Percentiles rank a stretch among this genome's conserved stretches.
phyloP scores from a whole-genome alignment of 305 asterid species.

The Fraxinus latifolia region DNA sequence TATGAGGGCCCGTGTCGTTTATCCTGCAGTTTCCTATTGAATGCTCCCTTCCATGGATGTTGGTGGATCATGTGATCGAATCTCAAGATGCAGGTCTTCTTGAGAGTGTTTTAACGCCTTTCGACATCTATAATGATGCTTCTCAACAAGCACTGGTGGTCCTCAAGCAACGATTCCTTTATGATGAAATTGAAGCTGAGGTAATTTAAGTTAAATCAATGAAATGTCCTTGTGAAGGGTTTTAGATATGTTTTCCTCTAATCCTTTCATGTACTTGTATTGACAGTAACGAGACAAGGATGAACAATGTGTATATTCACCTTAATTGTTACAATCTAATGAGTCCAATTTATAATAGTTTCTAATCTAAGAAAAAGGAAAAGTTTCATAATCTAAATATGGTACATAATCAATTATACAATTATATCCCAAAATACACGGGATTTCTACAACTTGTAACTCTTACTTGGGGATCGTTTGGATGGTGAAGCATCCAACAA shows the following conservation, averaged over 20 bases:
- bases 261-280: slow-evolving; percentile 1
- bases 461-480: not conserved
- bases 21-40: slow-evolving; percentile 87
- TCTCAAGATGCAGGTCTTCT: slow-evolving; percentile 79
- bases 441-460: not conserved
- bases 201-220: slow-evolving; percentile 39
- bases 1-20: slow-evolving; percentile 13
- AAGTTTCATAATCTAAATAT: too few relatives aligned
- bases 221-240: not conserved
- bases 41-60: slow-evolving; percentile 99
- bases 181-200: slow-evolving; percentile 99
- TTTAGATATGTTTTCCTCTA: slow-evolving; percentile 3
- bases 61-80: slow-evolving; percentile 89
- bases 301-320: too few relatives aligned
- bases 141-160: slow-evolving; percentile 90
- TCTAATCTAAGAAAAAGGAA: too few relatives aligned
- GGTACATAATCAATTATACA: too few relatives aligned
- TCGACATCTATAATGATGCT: slow-evolving; percentile 96
- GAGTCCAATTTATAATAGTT: too few relatives aligned
- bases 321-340: too few relatives aligned
- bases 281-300: too few relatives aligned
- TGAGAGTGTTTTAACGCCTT: slow-evolving; percentile 87
- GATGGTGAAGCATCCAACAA: slow-evolving; percentile 15
- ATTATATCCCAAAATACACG: too few relatives aligned
- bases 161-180: slow-evolving; percentile 95